Evolutionary conservation across 148 eudicot species (phyloP).

Genomic region (Fallopia convolvulus): DNA sequence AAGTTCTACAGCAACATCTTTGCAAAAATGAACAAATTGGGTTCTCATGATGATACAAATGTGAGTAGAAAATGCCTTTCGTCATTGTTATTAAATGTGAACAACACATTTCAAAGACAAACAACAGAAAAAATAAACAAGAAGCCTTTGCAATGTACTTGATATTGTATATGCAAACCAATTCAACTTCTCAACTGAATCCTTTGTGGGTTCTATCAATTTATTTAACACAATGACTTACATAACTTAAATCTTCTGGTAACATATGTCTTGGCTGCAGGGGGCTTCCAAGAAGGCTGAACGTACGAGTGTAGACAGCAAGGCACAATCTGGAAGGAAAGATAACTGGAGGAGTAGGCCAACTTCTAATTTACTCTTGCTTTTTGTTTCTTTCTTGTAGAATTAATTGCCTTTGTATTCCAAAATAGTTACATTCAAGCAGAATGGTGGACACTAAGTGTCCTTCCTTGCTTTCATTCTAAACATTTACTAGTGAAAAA

Average conservation of each 20-base stretch:
- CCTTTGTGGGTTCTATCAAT: too few species aligned
- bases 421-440: not conserved
- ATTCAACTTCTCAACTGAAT: too few species aligned
- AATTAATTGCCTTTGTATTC: not conserved
- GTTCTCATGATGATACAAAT: conserved; percentile 19
- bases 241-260: not conserved
- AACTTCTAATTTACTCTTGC: not conserved
- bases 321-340: not conserved
- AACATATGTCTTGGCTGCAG: conserved; percentile 8
- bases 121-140: too few species aligned
- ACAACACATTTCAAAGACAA: not conserved
- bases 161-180: too few species aligned
- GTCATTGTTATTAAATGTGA: not conserved
- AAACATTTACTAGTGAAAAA: too few species aligned
- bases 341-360: not conserved
- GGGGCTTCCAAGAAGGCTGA: not conserved
- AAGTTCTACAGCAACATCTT: conserved; percentile 84
- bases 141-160: too few species aligned
- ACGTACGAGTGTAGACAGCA: conserved; percentile 13
- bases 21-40: conserved; percentile 47
- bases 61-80: conserved; percentile 13
- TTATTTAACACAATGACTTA: not conserved
- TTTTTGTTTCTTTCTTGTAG: not conserved
- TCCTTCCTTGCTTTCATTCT: too few species aligned
- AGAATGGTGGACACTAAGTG: not conserved